These are phyloP conservation scores for Epichloe sp. DNA, from an alignment of 2,329 filamentous ascomycete genomes.

Conservation along the genomic window DNA sequence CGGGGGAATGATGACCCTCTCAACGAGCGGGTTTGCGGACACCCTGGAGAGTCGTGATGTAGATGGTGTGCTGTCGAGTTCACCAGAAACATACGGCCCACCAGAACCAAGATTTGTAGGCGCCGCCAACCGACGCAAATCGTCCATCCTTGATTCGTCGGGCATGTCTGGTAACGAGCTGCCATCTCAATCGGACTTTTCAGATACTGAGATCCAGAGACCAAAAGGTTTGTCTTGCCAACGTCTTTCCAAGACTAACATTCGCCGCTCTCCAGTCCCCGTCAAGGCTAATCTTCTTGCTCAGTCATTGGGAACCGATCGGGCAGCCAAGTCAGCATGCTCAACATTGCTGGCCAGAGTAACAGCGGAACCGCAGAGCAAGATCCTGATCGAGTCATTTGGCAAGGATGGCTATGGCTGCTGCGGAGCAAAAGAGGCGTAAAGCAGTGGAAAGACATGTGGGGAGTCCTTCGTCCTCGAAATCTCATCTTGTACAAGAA, in stretches of 20 bases:
- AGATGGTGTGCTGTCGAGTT: conserved; percentile 42
- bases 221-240: conserved; percentile 22
- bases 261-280: background rate
- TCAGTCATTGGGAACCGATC: conserved; percentile 32
- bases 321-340: conserved; percentile 48
- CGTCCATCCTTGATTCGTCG: conserved; percentile 51
- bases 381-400: conserved; percentile 80
- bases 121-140: conserved; percentile 34
- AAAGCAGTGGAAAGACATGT: conserved; percentile 86
- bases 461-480: conserved; percentile 78
- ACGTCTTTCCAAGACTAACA: background rate
- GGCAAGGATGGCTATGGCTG: conserved; percentile 80
- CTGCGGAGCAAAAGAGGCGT: conserved; percentile 73
- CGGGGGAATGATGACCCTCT: conserved; percentile 4
- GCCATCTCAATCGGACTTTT: conserved; percentile 78
- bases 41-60: conserved; percentile 15
- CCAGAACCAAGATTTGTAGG: conserved; percentile 21
- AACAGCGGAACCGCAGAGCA: conserved; percentile 29
- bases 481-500: conserved; percentile 89
- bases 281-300: background rate
- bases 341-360: conserved; percentile 4
- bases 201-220: conserved; percentile 47
- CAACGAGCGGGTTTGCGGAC: conserved; percentile 3
- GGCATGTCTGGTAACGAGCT: conserved; percentile 51
- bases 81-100: conserved; percentile 40